These are phyloP conservation scores for Coemansia sp. DNA, from an alignment of 192 early-diverging fungal species.

Conservation along the genomic window DNA sequence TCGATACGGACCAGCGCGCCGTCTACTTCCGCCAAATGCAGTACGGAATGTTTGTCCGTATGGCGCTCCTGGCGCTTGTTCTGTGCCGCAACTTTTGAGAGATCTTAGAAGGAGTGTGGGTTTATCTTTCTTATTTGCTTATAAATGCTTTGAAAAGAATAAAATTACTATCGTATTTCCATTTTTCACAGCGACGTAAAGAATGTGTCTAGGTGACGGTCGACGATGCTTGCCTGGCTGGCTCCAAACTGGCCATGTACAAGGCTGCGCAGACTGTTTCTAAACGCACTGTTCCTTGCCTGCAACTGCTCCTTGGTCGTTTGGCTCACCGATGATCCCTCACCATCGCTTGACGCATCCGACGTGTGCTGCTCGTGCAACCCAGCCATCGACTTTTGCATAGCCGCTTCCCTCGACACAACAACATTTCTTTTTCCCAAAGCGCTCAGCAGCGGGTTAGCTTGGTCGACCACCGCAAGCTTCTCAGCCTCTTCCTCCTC, in stretches of 20 bases:
- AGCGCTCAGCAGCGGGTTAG: constrained; percentile 35
- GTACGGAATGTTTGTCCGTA: constrained; percentile 96
- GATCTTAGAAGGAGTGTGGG: too few species aligned
- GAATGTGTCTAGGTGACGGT: constrained; percentile 13
- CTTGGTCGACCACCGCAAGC: constrained; percentile 11
- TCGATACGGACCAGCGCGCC: constrained; percentile 96
- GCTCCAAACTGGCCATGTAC: constrained; percentile 21
- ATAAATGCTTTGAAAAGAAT: too few species aligned
- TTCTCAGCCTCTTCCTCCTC: not conserved
- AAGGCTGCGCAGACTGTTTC: constrained; percentile 29
- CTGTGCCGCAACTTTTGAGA: constrained; percentile 48
- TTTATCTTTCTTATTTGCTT: not conserved
- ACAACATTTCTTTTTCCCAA: constrained; percentile 12
- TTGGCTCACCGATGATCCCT: constrained; percentile 5
- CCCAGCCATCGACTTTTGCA: constrained; percentile 2
- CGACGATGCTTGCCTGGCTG: constrained; percentile 25
- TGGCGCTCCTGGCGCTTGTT: constrained; percentile 94
- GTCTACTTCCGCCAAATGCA: constrained; percentile 99
- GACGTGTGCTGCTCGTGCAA: constrained; percentile 4
- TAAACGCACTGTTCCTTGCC: constrained; percentile 30
- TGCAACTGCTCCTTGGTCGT: constrained; percentile 30
- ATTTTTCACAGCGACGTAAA: constrained; percentile 18
- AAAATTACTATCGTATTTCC: too few species aligned
- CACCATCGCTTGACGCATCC: constrained; percentile 31
- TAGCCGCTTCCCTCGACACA: not conserved